These are phyloP conservation scores for Oryza longistaminata DNA, from an alignment of 176 grass and related monocot species.

Conservation along the genomic window DNA sequence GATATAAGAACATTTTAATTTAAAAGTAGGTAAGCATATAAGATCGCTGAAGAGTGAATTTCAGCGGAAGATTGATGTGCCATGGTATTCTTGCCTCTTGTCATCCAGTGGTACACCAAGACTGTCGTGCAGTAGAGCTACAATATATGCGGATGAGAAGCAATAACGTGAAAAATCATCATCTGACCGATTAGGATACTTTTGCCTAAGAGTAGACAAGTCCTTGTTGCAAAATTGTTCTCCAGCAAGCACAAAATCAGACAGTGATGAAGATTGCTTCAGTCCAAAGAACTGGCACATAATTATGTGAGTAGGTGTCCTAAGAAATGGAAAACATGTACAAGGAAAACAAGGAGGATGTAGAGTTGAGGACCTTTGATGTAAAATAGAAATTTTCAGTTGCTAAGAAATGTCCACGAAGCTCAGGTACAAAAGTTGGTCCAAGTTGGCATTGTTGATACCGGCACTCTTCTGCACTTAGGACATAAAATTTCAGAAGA, in stretches of 20 bases:
- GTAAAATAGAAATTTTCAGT: conserved; percentile 99
- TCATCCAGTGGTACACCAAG: conserved; percentile 70
- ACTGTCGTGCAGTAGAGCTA: conserved; percentile 75
- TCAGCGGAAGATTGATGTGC: conserved; percentile 21
- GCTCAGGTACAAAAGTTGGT: conserved; percentile 76
- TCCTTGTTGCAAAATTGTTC: conserved; percentile 77
- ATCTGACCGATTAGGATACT: conserved; percentile 55
- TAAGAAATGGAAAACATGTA: background rate
- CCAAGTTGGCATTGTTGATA: conserved; percentile 74
- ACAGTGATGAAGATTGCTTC: conserved; percentile 56
- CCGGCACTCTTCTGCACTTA: conserved; percentile 61
- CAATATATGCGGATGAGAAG: conserved; percentile 93
- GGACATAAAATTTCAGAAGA: conserved; percentile 30
- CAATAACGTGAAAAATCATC: conserved; percentile 82
- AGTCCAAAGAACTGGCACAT: conserved; percentile 79
- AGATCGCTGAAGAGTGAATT: conserved; percentile 20
- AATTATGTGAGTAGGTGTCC: background rate
- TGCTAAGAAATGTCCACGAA: conserved; percentile 82
- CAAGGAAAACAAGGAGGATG: background rate
- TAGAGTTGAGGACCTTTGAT: conserved; percentile 53
- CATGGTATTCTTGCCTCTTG: conserved; percentile 59
- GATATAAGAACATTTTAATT: background rate
- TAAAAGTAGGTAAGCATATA: background rate
- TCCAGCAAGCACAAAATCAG: conserved; percentile 69
- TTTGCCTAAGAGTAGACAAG: conserved; percentile 57